Conservation (phyloP, 768 basidiomycete genomes). For the Phlegmacium glaucopus region DNA sequence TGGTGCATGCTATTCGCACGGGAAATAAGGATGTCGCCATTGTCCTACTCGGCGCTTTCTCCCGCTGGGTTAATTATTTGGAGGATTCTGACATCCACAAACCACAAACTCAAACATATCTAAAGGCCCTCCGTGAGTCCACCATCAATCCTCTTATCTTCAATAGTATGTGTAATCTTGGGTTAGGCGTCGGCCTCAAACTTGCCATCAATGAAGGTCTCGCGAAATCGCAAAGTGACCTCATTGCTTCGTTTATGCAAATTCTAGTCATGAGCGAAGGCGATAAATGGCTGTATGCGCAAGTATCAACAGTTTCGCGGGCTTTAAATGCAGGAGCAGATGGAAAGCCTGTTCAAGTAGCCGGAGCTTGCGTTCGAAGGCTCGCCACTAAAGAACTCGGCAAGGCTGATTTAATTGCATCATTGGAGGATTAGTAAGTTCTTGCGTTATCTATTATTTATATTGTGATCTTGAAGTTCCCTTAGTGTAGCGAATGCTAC, state of each 20-base stretch:
- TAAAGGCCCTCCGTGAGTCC: constrained; percentile 75
- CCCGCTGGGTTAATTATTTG: constrained; percentile 86
- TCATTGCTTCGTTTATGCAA: constrained; percentile 92
- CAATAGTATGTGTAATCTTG: constrained; percentile 1
- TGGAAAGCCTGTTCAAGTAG: constrained; percentile 73
- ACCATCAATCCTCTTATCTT: not conserved
- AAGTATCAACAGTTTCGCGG: constrained; percentile 63
- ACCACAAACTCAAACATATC: constrained; percentile 61
- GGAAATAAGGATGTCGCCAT: constrained; percentile 86
- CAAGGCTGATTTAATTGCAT: constrained; percentile 72
- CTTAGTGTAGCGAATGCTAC: constrained; percentile 87
- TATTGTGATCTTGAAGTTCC: not conserved
- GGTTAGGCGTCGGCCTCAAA: constrained; percentile 75
- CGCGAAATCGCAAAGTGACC: constrained; percentile 72
- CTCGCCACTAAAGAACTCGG: constrained; percentile 88
- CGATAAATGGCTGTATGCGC: constrained; percentile 79
- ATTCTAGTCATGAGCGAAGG: constrained; percentile 97
- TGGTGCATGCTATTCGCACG: constrained; percentile 87
- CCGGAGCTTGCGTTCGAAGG: constrained; percentile 71
- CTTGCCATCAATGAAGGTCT: constrained; percentile 89
- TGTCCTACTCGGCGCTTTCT: constrained; percentile 84
- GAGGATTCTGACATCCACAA: constrained; percentile 75
- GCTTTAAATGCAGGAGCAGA: constrained; percentile 65
- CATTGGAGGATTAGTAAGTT: constrained; percentile 87
- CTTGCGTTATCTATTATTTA: not conserved